Conservation (phyloP, 202 grass and related monocot genomes). For the Schoenoplectus triqueter region DNA sequence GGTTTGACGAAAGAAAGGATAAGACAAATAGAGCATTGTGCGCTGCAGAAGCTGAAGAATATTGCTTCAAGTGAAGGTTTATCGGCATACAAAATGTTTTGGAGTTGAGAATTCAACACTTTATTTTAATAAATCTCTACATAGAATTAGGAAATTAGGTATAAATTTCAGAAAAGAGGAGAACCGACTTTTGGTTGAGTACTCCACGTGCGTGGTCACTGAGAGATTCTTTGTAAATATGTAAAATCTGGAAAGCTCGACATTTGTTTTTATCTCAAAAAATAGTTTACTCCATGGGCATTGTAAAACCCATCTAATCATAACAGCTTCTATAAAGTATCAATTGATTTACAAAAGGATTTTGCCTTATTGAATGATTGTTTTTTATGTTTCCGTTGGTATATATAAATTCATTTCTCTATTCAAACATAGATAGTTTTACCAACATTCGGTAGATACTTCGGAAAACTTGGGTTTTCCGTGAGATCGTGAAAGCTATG, state of each 20-base stretch:
- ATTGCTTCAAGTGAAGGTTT: conserved; percentile 57
- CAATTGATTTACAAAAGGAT: conserved; percentile 11
- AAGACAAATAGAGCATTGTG: conserved; percentile 74
- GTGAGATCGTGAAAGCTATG: no score
- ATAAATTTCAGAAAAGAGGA: background rate
- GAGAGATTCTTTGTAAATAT: background rate
- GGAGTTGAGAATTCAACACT: background rate
- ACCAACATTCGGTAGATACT: background rate
- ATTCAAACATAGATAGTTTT: background rate
- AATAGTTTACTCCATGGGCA: background rate
- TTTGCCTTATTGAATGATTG: background rate
- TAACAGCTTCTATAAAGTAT: background rate
- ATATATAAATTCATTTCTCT: no score
- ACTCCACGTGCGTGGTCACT: background rate
- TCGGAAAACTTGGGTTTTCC: no score
- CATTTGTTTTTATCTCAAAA: background rate
- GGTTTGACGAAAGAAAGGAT: conserved; percentile 86
- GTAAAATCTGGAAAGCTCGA: background rate
- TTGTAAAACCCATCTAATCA: conserved; percentile 2
- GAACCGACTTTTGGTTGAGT: background rate
- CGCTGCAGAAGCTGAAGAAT: conserved; percentile 63
- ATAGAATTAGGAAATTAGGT: background rate
- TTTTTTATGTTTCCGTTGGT: background rate
- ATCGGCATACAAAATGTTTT: conserved; percentile 37
- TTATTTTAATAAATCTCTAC: background rate